Percentiles rank a stretch among this genome's conserved stretches.
Conservation (phyloP, 192 early-diverging fungal species). For the Coemansia sp. region DNA sequence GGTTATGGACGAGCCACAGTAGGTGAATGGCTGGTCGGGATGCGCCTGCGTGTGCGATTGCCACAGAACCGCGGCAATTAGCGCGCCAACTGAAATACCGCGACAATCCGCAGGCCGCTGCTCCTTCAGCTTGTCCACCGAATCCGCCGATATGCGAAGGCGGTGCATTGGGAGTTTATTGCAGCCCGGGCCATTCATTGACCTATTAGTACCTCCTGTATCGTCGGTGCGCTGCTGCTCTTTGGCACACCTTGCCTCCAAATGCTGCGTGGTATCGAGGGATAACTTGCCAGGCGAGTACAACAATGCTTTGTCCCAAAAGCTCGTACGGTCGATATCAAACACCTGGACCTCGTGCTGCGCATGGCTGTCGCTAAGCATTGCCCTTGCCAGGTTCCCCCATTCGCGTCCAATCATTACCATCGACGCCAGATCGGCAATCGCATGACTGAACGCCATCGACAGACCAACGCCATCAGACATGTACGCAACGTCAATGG, state of each 20-base stretch:
- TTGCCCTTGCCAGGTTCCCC: conserved; percentile 8
- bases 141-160: neutral
- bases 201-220: neutral
- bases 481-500: conserved; percentile 31
- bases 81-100: conserved; percentile 11
- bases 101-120: conserved; percentile 1
- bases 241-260: neutral
- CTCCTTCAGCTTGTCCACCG: neutral
- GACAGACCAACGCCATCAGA: conserved; percentile 27
- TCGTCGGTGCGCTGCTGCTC: neutral
- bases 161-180: neutral
- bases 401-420: conserved; percentile 13
- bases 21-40: conserved; percentile 7
- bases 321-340: conserved; percentile 10
- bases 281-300: neutral
- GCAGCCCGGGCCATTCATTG: neutral
- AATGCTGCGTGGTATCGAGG: conserved; percentile 11
- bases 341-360: neutral
- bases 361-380: neutral
- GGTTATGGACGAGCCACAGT: conserved; percentile 20
- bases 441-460: conserved; percentile 20
- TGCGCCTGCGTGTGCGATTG: neutral
- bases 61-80: conserved; percentile 30
- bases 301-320: conserved; percentile 6
- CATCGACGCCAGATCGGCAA: conserved; percentile 16